Percentiles rank a stretch among this genome's conserved stretches.
Conservation (phyloP, 306 rosid genomes). For the Cicer pinnatifidum region DNA sequence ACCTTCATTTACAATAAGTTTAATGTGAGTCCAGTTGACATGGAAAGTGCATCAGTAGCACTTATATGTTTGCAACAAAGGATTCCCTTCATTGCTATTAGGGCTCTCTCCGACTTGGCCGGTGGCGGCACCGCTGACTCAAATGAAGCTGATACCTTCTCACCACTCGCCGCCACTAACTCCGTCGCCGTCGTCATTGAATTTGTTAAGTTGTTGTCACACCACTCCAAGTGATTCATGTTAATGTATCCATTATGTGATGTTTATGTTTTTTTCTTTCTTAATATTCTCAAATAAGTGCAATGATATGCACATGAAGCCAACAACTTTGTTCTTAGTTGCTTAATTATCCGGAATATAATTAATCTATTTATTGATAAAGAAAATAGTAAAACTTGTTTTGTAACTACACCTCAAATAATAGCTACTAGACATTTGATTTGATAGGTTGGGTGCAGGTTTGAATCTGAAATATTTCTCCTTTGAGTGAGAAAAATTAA, state of each 20-base stretch:
- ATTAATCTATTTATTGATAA: background rate
- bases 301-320: background rate
- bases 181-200: slow-evolving; percentile 53
- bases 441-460: too few species aligned
- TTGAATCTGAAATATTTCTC: too few species aligned
- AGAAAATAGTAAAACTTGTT: too few species aligned
- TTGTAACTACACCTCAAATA: too few species aligned
- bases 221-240: background rate
- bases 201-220: slow-evolving; percentile 54
- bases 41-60: slow-evolving; percentile 62
- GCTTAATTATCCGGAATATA: background rate
- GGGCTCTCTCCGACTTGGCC: slow-evolving; percentile 59
- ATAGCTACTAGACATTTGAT: too few species aligned
- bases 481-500: too few species aligned
- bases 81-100: slow-evolving; percentile 56
- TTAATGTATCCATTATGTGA: background rate
- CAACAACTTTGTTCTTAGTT: background rate
- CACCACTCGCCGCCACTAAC: slow-evolving; percentile 54
- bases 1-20: slow-evolving; percentile 55
- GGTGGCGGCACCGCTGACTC: slow-evolving; percentile 61
- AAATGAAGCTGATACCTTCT: slow-evolving; percentile 62
- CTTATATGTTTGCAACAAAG: slow-evolving; percentile 57
- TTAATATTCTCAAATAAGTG: background rate
- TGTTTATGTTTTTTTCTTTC: background rate
- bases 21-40: slow-evolving; percentile 56